phyloP scores from a whole-genome alignment of 768 basidiomycete genomes.

The Pleurotus cornucopiae region DNA sequence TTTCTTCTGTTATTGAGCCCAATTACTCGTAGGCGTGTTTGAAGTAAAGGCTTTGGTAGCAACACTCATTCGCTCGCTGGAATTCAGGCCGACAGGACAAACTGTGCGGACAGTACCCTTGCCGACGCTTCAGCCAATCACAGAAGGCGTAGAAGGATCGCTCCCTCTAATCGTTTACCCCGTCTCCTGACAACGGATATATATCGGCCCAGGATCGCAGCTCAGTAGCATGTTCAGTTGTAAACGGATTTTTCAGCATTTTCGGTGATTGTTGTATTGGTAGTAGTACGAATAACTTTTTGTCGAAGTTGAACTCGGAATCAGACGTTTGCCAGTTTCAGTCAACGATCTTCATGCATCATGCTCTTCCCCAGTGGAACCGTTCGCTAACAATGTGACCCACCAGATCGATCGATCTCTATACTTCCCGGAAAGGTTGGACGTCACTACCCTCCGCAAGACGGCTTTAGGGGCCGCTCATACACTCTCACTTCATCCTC shows the following conservation, averaged over 20 bases:
- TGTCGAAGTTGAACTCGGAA: no score
- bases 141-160: slow-evolving; percentile 19
- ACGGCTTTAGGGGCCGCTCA: no score
- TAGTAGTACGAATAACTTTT: no score
- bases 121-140: slow-evolving; percentile 30
- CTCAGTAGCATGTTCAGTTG: neutral
- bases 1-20: neutral
- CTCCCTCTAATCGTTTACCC: slow-evolving; percentile 8
- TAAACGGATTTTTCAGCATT: neutral
- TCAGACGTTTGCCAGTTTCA: no score
- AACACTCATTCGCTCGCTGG: slow-evolving; percentile 29
- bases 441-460: no score
- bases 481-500: no score
- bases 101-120: slow-evolving; percentile 24
- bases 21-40: slow-evolving; percentile 22
- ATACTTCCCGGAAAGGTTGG: no score
- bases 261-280: no score
- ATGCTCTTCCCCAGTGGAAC: no score
- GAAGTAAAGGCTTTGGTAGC: slow-evolving; percentile 36
- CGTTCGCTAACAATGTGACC: no score
- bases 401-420: no score
- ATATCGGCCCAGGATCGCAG: neutral
- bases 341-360: no score
- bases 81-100: slow-evolving; percentile 30
- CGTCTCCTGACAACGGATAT: neutral